Conservation (phyloP, 1,284 basidiomycete genomes). For the Pseudozyma thailandica region DNA sequence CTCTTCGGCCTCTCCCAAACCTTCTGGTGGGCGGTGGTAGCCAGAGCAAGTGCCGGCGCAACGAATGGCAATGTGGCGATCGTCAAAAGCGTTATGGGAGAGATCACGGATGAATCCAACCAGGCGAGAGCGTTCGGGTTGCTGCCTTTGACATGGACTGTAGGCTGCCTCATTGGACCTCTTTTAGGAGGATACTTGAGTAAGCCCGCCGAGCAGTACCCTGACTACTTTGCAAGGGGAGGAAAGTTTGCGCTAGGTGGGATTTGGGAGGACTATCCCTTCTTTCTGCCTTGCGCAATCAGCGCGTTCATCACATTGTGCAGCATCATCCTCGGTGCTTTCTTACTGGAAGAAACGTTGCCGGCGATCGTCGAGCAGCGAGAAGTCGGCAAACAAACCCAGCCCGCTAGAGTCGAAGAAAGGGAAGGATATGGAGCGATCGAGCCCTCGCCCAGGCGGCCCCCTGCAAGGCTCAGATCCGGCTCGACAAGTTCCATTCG, state of each 20-base stretch:
- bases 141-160: slow-evolving; percentile 50
- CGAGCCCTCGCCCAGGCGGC: not conserved
- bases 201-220: slow-evolving; percentile 42
- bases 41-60: slow-evolving; percentile 44
- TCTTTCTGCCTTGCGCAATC: slow-evolving; percentile 51
- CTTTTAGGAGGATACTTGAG: slow-evolving; percentile 61
- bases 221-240: slow-evolving; percentile 18
- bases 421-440: slow-evolving; percentile 1
- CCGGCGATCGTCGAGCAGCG: slow-evolving; percentile 41
- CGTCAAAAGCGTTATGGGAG: slow-evolving; percentile 50
- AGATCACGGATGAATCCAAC: slow-evolving; percentile 51
- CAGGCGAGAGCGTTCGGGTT: slow-evolving; percentile 54
- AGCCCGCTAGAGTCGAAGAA: not conserved
- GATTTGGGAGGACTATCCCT: slow-evolving; percentile 49
- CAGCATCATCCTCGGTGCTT: slow-evolving; percentile 54
- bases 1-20: slow-evolving; percentile 66
- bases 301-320: slow-evolving; percentile 58
- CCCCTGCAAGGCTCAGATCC: slow-evolving; percentile 1
- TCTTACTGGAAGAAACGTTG: slow-evolving; percentile 67
- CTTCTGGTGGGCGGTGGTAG: slow-evolving; percentile 63
- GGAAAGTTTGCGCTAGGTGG: slow-evolving; percentile 16
- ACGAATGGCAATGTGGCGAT: slow-evolving; percentile 57
- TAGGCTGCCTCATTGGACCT: slow-evolving; percentile 49
- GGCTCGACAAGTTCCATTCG: slow-evolving; percentile 14
- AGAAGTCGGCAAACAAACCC: not conserved